These are phyloP conservation scores for Nadsonia fulvescens DNA, from an alignment of 805 yeast species.

Conservation along the genomic window DNA sequence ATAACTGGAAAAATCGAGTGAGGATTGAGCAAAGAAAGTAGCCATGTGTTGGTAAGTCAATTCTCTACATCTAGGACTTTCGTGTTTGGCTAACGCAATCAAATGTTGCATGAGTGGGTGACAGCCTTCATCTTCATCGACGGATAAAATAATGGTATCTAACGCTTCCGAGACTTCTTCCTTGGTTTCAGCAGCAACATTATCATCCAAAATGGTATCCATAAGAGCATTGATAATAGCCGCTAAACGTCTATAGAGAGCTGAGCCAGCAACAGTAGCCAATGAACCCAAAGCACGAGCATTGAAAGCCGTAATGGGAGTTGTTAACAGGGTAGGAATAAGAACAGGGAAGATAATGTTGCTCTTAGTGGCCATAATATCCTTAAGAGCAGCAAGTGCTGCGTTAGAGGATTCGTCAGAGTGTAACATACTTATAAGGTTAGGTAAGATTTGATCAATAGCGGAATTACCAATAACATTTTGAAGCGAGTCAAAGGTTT, in stretches of 20 bases:
- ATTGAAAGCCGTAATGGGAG: conserved; percentile 69
- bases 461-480: conserved; percentile 67
- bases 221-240: conserved; percentile 60
- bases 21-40: conserved; percentile 46
- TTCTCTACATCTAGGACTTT: conserved; percentile 34
- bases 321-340: conserved; percentile 63
- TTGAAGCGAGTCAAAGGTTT: conserved; percentile 77
- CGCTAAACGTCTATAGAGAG: conserved; percentile 55
- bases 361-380: conserved; percentile 78
- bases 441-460: conserved; percentile 77
- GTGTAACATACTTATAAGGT: conserved; percentile 53
- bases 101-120: conserved; percentile 76
- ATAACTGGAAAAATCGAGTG: conserved; percentile 50
- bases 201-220: conserved; percentile 28
- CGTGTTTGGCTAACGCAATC: conserved; percentile 57
- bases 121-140: conserved; percentile 58
- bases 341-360: conserved; percentile 87
- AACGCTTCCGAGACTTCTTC: conserved; percentile 34
- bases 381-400: conserved; percentile 77
- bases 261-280: conserved; percentile 78
- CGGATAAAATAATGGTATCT: conserved; percentile 52
- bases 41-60: conserved; percentile 47
- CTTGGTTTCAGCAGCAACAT: conserved; percentile 20
- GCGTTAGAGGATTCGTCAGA: conserved; percentile 28
- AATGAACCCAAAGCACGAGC: conserved; percentile 77